Conservation (phyloP, 2,329 filamentous ascomycete species). For the Cladosporium colombiae region DNA sequence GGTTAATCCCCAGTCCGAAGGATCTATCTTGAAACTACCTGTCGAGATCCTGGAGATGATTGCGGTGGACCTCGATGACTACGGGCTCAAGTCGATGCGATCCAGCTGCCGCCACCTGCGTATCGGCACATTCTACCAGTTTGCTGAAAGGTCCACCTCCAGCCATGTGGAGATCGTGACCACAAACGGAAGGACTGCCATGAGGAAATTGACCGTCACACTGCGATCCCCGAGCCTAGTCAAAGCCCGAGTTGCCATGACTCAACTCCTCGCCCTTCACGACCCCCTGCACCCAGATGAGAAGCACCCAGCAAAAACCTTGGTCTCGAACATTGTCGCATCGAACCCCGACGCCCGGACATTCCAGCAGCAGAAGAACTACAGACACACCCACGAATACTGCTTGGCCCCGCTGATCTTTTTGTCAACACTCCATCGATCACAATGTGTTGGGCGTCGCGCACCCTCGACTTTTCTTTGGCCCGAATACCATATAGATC, state of each 20-base stretch:
- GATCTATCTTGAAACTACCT: background rate
- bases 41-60: background rate
- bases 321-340: background rate
- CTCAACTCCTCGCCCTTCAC: background rate
- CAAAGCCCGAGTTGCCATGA: background rate
- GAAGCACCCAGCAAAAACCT: background rate
- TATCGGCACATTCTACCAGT: background rate
- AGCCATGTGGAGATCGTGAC: no score
- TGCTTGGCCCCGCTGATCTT: background rate
- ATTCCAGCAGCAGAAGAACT: background rate
- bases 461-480: background rate
- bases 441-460: background rate
- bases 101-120: background rate
- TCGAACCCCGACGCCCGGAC: background rate
- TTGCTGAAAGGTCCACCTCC: background rate
- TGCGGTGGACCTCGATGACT: background rate
- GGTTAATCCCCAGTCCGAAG: no score
- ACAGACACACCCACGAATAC: background rate
- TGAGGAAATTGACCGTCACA: background rate
- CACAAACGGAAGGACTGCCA: no score
- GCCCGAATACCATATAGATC: background rate
- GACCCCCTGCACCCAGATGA: background rate
- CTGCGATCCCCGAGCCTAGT: background rate
- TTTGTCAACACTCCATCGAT: background rate
- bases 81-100: background rate